Evolutionary conservation across 2,329 filamentous ascomycete genomes (phyloP).

Genomic region (Ophiostoma perfectum): DNA sequence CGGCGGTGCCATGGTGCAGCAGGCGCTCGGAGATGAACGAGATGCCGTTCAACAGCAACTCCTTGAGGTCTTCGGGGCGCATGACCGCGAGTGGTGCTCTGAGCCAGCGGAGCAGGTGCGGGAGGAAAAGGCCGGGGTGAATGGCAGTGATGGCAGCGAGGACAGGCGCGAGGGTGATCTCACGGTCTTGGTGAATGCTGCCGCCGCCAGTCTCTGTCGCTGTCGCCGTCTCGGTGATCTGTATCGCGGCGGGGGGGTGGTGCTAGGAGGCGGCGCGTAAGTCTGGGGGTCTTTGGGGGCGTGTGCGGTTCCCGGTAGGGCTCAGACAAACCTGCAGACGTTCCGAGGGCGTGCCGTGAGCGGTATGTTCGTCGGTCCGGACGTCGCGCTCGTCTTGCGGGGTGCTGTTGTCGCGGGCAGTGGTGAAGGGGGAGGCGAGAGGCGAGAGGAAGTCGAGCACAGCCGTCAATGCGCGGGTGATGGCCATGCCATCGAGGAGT

Average conservation of each 20-base stretch:
- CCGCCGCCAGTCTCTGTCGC: background rate
- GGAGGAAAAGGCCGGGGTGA: background rate
- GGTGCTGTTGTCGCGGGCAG: background rate
- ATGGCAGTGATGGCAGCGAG: background rate
- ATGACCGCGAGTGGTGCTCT: slow-evolving; percentile 24
- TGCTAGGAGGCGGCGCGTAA: background rate
- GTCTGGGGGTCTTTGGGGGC: background rate
- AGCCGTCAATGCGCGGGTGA: slow-evolving; percentile 15
- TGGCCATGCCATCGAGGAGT: slow-evolving; percentile 21
- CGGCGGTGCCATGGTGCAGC: slow-evolving; percentile 10
- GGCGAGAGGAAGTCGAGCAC: background rate
- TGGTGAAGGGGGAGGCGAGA: background rate
- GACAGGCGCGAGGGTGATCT: background rate
- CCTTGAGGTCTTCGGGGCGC: slow-evolving; percentile 23
- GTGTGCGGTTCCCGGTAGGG: no score
- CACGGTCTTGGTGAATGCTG: background rate
- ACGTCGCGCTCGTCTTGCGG: background rate
- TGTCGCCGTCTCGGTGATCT: background rate
- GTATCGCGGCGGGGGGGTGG: background rate
- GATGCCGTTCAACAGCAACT: slow-evolving; percentile 25
- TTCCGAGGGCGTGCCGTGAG: background rate
- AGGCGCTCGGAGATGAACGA: slow-evolving; percentile 25
- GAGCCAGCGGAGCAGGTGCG: slow-evolving; percentile 18
- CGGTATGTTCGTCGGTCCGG: background rate
- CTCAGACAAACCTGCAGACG: background rate